Evolutionary conservation across 1,284 basidiomycete genomes (phyloP).

Genomic region (Leccinum pallidistipes): DNA sequence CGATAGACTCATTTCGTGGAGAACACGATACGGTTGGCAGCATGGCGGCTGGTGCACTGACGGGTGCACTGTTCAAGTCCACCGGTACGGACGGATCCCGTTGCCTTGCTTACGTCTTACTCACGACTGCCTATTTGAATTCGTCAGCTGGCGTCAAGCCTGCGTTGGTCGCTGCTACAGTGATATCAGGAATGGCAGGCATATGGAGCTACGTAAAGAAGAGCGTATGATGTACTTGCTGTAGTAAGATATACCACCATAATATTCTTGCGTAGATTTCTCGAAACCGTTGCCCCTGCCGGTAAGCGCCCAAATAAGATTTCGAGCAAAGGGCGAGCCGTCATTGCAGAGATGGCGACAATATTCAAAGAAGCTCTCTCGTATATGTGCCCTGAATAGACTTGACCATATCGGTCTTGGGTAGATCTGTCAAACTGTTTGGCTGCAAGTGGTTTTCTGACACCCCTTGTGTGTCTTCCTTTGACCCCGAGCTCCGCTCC

Average conservation of each 20-base stretch:
- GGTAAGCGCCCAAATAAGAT: slow-evolving; percentile 44
- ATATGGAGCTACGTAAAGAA: slow-evolving; percentile 92
- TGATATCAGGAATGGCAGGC: slow-evolving; percentile 88
- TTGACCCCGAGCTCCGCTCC: slow-evolving; percentile 43
- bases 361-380: slow-evolving; percentile 34
- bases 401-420: slow-evolving; percentile 45
- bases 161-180: slow-evolving; percentile 82
- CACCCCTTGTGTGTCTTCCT: slow-evolving; percentile 45
- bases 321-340: slow-evolving; percentile 34
- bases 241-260: slow-evolving; percentile 51
- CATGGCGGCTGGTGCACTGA: slow-evolving; percentile 89
- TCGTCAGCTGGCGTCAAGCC: slow-evolving; percentile 85
- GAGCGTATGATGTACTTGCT: slow-evolving; percentile 54
- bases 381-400: slow-evolving; percentile 38
- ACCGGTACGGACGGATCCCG: slow-evolving; percentile 66
- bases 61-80: slow-evolving; percentile 91
- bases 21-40: slow-evolving; percentile 91
- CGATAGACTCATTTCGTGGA: slow-evolving; percentile 86
- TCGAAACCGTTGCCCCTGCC: slow-evolving; percentile 10
- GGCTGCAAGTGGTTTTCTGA: slow-evolving; percentile 40
- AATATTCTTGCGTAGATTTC: slow-evolving; percentile 43
- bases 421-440: slow-evolving; percentile 52
- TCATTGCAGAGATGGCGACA: slow-evolving; percentile 35
- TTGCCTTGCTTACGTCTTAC: slow-evolving; percentile 35
- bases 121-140: slow-evolving; percentile 32